phyloP scores from a whole-genome alignment of 1,139 yeast species.

The Williopsis jadinii region DNA sequence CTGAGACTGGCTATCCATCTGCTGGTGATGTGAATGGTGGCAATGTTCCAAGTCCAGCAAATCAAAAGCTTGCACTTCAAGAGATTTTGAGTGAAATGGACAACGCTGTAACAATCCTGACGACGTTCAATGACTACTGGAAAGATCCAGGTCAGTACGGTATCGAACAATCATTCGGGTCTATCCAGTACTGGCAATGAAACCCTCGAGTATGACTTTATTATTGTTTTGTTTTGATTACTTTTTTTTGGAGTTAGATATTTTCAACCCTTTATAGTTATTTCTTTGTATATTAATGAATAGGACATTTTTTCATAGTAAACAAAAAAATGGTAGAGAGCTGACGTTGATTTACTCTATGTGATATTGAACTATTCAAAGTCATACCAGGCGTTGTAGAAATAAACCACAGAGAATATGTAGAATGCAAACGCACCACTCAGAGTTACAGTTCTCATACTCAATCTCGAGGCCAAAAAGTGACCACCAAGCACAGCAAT shows the following conservation, averaged over 20 bases:
- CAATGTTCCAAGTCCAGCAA: constrained; percentile 62
- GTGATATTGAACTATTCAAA: too few species aligned
- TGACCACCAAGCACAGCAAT: too few species aligned
- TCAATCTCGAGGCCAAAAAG: too few species aligned
- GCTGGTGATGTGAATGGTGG: constrained; percentile 63
- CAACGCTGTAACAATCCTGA: constrained; percentile 61
- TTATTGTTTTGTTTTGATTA: background rate
- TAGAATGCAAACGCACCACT: too few species aligned
- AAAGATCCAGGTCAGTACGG: constrained; percentile 78
- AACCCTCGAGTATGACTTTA: background rate
- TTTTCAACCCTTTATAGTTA: background rate
- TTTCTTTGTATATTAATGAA: background rate
- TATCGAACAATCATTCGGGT: constrained; percentile 83
- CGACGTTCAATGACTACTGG: constrained; percentile 80
- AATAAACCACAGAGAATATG: too few species aligned
- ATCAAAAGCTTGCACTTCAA: constrained; percentile 65
- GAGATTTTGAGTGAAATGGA: constrained; percentile 47
- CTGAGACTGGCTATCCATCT: constrained; percentile 91
- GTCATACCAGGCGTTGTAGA: too few species aligned
- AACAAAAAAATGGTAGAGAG: background rate
- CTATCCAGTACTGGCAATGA: constrained; percentile 27
- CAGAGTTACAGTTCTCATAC: too few species aligned
- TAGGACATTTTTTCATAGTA: background rate
- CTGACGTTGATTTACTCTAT: too few species aligned
- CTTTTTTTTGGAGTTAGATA: background rate